Evolutionary conservation across 2,329 filamentous ascomycete genomes (phyloP).

Genomic region (Trichoderma sp.): DNA sequence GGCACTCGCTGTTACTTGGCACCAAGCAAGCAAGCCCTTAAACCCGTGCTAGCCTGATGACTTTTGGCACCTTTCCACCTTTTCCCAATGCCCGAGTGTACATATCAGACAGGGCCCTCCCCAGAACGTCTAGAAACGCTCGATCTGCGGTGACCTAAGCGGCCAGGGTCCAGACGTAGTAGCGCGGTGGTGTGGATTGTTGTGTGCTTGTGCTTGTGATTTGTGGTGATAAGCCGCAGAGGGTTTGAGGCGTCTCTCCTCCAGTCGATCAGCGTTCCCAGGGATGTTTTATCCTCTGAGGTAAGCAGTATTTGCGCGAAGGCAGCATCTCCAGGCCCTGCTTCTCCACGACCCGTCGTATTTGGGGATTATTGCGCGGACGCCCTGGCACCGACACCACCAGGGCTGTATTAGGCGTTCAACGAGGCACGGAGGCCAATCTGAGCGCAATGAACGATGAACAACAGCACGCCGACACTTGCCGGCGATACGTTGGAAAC

Average conservation of each 20-base stretch:
- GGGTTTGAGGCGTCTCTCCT: background rate
- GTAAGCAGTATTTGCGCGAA: slow-evolving; percentile 1
- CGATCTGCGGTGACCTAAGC: background rate
- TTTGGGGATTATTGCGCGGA: background rate
- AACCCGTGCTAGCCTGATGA: slow-evolving; percentile 7
- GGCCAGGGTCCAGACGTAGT: background rate
- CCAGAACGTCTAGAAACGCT: background rate
- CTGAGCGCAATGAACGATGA: background rate
- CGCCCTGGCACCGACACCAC: background rate
- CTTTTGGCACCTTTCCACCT: background rate
- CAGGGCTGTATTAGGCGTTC: background rate
- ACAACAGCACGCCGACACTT: background rate
- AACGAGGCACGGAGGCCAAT: background rate
- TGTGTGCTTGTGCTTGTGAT: background rate
- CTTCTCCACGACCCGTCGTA: background rate
- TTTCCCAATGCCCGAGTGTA: too few species aligned
- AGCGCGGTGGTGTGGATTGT: background rate
- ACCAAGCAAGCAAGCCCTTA: slow-evolving; percentile 7
- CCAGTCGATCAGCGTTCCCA: slow-evolving; percentile 4
- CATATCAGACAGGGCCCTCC: background rate
- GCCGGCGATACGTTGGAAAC: background rate
- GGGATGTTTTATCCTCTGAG: slow-evolving; percentile 4
- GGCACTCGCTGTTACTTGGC: slow-evolving; percentile 15
- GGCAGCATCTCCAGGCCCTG: background rate
- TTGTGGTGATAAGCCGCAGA: slow-evolving; percentile 1